A percentile compares a stretch with the other conserved stretches of the same genome.
phyloP scores from a whole-genome alignment of 345 rosid genomes.

The Nephelium lappaceum region DNA sequence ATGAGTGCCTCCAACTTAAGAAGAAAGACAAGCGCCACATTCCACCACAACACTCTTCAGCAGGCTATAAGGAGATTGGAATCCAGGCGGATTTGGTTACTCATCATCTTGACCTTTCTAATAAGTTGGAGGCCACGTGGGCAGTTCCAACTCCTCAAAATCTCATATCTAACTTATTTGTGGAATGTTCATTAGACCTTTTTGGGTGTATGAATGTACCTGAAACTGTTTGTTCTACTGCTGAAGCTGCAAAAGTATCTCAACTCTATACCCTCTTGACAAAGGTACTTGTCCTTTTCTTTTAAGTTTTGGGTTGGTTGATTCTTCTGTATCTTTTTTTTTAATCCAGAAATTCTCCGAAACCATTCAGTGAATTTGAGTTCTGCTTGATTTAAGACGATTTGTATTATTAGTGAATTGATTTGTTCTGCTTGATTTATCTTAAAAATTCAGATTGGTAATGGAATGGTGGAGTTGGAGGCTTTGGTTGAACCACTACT shows the following conservation, averaged over 20 bases:
- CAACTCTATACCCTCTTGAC: slow-evolving; percentile 49
- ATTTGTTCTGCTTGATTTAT: slow-evolving; percentile 11
- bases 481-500: slow-evolving; percentile 66
- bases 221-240: not conserved
- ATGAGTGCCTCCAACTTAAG: slow-evolving; percentile 56
- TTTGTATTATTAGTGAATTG: slow-evolving; percentile 6
- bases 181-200: slow-evolving; percentile 63
- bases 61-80: slow-evolving; percentile 59
- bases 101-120: slow-evolving; percentile 38
- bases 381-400: no score
- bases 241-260: slow-evolving; percentile 59
- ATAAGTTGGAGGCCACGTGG: slow-evolving; percentile 71
- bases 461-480: slow-evolving; percentile 61
- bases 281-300: slow-evolving; percentile 43
- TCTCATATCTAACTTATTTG: slow-evolving; percentile 59
- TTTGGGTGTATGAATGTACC: slow-evolving; percentile 45
- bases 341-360: no score
- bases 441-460: slow-evolving; percentile 53
- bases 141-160: slow-evolving; percentile 42
- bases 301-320: not conserved
- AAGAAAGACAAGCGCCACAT: slow-evolving; percentile 32
- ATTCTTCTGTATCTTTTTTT: no score
- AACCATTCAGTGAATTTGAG: no score
- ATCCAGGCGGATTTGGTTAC: slow-evolving; percentile 58
- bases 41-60: not conserved